Evolutionary conservation across 2,329 filamentous ascomycete species (phyloP).

Genomic region (Neofusicoccum kwambonambiense): DNA sequence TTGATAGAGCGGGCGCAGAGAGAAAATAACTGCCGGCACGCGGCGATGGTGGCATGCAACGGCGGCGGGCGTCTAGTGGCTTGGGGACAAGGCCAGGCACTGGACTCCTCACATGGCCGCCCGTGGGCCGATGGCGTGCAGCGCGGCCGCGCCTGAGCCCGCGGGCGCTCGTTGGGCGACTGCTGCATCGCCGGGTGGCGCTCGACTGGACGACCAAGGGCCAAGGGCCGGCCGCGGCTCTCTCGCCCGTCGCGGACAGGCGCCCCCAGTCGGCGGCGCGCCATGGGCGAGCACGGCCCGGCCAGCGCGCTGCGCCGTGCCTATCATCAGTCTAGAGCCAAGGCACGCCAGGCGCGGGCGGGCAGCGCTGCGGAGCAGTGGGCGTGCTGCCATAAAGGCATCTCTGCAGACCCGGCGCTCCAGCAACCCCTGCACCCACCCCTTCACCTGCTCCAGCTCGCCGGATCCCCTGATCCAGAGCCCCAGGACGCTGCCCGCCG

Average conservation of each 20-base stretch:
- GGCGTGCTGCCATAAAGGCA: conserved; percentile 8
- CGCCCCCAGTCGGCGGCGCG: not conserved
- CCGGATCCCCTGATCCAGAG: not conserved
- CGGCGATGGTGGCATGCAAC: not conserved
- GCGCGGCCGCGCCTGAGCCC: not conserved
- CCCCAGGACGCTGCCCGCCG: not conserved
- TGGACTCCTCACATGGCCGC: not conserved
- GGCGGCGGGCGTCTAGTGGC: not conserved
- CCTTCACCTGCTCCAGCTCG: not conserved
- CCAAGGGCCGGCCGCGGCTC: not conserved
- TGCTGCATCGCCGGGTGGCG: not conserved
- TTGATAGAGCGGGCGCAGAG: not conserved
- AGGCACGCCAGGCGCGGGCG: not conserved
- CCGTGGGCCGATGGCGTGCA: not conserved
- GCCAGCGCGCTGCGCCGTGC: not conserved
- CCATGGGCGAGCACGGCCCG: not conserved
- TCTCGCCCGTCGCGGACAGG: not conserved
- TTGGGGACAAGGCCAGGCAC: not conserved
- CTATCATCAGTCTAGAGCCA: not conserved
- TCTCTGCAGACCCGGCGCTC: conserved; percentile 8
- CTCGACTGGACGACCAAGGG: not conserved
- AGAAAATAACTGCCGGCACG: conserved; percentile 7
- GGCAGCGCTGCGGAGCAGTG: not conserved
- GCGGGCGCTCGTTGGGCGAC: not conserved
- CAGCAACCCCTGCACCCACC: not conserved